Base-by-base conservation (phyloP, 1,284 basidiomycete species). In the Rhodotorula sp. region DNA sequence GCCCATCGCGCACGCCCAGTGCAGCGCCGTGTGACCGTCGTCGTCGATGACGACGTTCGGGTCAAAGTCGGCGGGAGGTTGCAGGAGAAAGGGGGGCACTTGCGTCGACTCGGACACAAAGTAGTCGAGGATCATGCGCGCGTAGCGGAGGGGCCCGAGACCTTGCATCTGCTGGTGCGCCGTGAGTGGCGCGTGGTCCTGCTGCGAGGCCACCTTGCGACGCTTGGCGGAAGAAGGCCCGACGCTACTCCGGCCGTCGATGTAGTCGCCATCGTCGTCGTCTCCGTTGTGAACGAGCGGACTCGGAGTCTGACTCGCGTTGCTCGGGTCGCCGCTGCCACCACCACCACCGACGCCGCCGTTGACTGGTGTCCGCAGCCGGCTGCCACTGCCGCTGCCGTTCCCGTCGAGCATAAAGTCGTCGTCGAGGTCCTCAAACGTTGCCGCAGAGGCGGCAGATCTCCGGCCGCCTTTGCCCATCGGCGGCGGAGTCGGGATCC, bases 1-100 rank as follows among this genome's bases (percentile, higher is more conserved):
- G 47, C 97, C 97, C 95, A 99, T 99, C 16, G 97, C 97, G 78
- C 93, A 97, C 3, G 95, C 97, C 97, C 97, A 99, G 80, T 99
- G 97, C 26, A 99, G 83, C 28, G 97, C 89, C 0, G 95, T 97
- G 81, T 99, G 97, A 0, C 94, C 94, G 79, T 99, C 97, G 77
- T 99, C 97, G 82, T 99, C 97, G 75, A 99, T 99, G 61, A 90
- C 89, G 84, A 95, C 92, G 79, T 99, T 95, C 14, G 97, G 89
- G 80, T 99, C 93, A 81, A 97, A 97, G 82, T 97, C 92, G 57
- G 87, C 80, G 4, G 97, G 95, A 6, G 95, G 97, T 60, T 86
- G 87, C 71, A 97, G 89, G 77, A 99, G 88, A 68, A 98, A 85
- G 34, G 87, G 85, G 6, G 97, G 97, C 54, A 97, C 89, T 79